Evolutionary conservation across 805 yeast genomes (phyloP).

Genomic region (Komagataella populi): DNA sequence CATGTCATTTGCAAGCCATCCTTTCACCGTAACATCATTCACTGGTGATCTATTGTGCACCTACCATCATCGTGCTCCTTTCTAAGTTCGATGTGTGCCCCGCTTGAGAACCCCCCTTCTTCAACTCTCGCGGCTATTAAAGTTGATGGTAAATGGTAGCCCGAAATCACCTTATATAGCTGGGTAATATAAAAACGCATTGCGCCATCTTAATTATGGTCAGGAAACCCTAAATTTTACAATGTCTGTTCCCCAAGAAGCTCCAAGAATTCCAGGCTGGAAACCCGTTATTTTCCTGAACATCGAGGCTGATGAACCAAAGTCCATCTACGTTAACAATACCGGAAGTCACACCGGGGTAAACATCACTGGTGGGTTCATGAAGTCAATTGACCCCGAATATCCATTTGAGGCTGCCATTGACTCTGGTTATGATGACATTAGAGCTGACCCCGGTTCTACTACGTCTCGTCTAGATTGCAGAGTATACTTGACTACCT

Average conservation of each 20-base stretch:
- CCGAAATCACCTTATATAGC: neutral
- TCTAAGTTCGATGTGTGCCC: neutral
- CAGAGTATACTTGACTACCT: conserved; percentile 30
- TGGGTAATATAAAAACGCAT: neutral
- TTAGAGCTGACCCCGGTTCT: conserved; percentile 20
- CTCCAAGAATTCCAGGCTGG: conserved; percentile 8
- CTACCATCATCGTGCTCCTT: neutral
- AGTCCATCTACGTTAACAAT: conserved; percentile 12
- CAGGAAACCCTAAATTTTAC: neutral
- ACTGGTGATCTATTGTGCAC: neutral
- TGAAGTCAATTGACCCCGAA: conserved; percentile 21
- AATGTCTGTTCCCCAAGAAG: conserved; percentile 3
- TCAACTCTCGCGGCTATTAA: neutral
- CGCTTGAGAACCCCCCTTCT: neutral
- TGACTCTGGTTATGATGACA: conserved; percentile 32
- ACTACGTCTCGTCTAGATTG: conserved; percentile 29
- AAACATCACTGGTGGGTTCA: conserved; percentile 19
- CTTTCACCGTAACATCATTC: neutral
- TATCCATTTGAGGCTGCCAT: conserved; percentile 25
- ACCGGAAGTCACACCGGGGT: conserved; percentile 16
- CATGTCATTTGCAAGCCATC: neutral
- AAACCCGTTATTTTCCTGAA: conserved; percentile 25
- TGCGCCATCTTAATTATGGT: neutral
- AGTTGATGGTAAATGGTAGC: neutral
- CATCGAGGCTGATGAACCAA: conserved; percentile 20